phyloP scores from a whole-genome alignment of 2,329 filamentous ascomycete species.

The Trichoderma asperellum region DNA sequence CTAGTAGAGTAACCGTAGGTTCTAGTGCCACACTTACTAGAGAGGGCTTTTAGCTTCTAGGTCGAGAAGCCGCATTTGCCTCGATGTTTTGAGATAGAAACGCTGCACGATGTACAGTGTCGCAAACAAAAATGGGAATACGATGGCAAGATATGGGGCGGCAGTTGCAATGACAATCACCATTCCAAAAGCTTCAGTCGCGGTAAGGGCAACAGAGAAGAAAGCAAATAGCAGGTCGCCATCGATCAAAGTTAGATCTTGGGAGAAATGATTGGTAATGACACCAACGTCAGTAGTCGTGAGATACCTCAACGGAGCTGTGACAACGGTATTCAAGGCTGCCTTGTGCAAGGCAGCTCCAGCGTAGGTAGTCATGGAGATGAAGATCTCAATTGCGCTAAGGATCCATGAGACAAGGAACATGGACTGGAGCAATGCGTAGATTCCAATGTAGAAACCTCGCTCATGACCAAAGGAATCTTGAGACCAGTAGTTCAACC shows the following conservation, averaged over 20 bases:
- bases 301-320: no score
- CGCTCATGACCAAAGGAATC: conserved; percentile 1
- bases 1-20: no score
- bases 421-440: conserved; percentile 16
- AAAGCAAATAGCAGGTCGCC: conserved; percentile 40
- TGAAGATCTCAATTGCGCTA: conserved; percentile 29
- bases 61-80: conserved; percentile 62
- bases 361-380: conserved; percentile 33
- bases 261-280: no score
- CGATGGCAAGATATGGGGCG: conserved; percentile 50
- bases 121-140: conserved; percentile 53
- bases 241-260: conserved; percentile 37
- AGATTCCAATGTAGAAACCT: conserved; percentile 21
- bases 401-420: conserved; percentile 5
- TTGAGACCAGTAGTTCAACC: conserved; percentile 12
- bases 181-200: conserved; percentile 43
- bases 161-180: conserved; percentile 46
- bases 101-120: conserved; percentile 56
- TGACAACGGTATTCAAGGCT: conserved; percentile 33
- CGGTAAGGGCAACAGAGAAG: conserved; percentile 33
- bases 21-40: conserved; percentile 5
- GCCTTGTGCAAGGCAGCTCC: conserved; percentile 37
- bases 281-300: no score
- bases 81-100: conserved; percentile 62
- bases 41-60: conserved; percentile 60